A percentile compares a stretch with the other conserved stretches of the same genome.
These are phyloP conservation scores for Lactarius pseudohatsudake DNA, from an alignment of 768 basidiomycete genomes.

Conservation along the genomic window DNA sequence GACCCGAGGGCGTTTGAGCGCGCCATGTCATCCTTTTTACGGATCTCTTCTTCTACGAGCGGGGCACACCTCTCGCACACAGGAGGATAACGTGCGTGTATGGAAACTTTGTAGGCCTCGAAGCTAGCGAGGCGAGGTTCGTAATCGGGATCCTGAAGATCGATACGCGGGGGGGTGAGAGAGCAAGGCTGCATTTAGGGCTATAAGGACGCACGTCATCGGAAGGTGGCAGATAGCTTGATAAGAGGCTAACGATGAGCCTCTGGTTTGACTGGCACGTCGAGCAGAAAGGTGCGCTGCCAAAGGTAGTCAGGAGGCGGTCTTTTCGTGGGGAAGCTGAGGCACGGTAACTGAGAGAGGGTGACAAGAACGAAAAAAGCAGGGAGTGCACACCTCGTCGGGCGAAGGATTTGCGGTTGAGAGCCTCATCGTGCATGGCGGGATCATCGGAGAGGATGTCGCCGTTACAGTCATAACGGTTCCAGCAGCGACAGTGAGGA, in stretches of 20 bases:
- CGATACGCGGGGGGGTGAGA: constrained; percentile 15
- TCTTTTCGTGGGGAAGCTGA: constrained; percentile 70
- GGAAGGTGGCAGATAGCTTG: constrained; percentile 81
- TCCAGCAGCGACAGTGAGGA: constrained; percentile 68
- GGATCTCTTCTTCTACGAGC: constrained; percentile 79
- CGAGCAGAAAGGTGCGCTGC: constrained; percentile 73
- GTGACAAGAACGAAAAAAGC: constrained; percentile 1
- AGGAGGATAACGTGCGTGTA: constrained; percentile 83
- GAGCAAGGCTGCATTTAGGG: constrained; percentile 9
- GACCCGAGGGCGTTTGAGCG: constrained; percentile 72
- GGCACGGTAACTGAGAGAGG: background rate
- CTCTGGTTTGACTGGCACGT: constrained; percentile 92
- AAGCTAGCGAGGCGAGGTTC: constrained; percentile 58
- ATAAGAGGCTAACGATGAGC: constrained; percentile 80
- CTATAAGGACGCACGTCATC: constrained; percentile 50
- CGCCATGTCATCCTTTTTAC: constrained; percentile 78
- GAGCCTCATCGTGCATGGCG: constrained; percentile 78
- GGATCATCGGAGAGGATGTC: constrained; percentile 84
- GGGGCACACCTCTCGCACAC: constrained; percentile 77
- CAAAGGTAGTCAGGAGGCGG: constrained; percentile 60
- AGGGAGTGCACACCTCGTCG: constrained; percentile 56
- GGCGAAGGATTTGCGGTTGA: constrained; percentile 70
- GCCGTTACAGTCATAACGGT: constrained; percentile 68
- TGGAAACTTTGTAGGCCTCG: constrained; percentile 68
- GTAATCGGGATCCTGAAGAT: constrained; percentile 69